These are phyloP conservation scores for Gastrodia elata DNA, from an alignment of 106 monocot species.

Conservation along the genomic window DNA sequence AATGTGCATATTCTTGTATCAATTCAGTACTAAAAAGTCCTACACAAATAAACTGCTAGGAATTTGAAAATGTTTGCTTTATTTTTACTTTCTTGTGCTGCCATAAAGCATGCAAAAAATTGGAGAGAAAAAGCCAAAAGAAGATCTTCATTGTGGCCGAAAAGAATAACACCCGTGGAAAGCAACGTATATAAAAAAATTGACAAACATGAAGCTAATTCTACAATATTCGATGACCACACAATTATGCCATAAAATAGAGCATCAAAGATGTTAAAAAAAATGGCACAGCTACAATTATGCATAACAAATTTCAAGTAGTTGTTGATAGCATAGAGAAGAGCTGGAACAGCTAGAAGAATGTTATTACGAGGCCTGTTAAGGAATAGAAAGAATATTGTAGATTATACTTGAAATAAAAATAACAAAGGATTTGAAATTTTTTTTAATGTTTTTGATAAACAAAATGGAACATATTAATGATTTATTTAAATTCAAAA, in stretches of 20 bases:
- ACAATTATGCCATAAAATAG: not conserved
- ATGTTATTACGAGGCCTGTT: slow-evolving; percentile 63
- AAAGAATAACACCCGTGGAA: not conserved
- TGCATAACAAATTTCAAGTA: slow-evolving; percentile 80
- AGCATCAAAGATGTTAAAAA: not conserved
- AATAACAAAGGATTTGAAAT: not conserved
- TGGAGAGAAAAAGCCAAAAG: not conserved
- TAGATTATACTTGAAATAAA: not conserved
- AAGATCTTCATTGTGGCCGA: not conserved
- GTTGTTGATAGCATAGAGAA: slow-evolving; percentile 75
- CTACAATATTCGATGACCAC: not conserved
- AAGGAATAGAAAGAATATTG: not conserved
- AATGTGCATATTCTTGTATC: not conserved
- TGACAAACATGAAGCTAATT: not conserved
- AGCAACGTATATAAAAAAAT: not conserved
- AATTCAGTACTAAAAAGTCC: too few relatives aligned
- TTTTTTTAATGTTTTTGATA: not conserved
- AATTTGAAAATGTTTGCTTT: not conserved
- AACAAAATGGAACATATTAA: not conserved
- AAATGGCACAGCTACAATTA: not conserved
- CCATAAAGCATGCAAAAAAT: not conserved
- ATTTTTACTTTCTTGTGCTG: not conserved
- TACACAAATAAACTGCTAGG: not conserved
- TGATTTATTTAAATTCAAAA: not conserved
- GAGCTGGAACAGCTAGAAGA: slow-evolving; percentile 63